These are phyloP conservation scores for Oryza glaberrima DNA, from an alignment of 176 grass and related monocot species.

Conservation along the genomic window DNA sequence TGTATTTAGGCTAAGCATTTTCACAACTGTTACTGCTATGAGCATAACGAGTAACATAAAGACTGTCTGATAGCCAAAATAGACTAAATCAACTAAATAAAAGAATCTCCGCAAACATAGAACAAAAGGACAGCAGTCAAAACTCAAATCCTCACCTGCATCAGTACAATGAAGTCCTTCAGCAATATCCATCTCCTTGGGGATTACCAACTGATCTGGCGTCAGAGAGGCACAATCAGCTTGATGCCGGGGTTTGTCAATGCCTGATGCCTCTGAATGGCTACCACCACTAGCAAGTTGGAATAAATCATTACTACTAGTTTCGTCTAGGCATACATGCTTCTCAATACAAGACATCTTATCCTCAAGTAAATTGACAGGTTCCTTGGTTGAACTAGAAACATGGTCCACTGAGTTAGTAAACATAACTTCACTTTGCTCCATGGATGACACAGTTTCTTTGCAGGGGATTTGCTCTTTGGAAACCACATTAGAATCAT, in stretches of 20 bases:
- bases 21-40: neutral
- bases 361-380: neutral
- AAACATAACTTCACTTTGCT: conserved; percentile 10
- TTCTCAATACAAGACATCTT: conserved; percentile 18
- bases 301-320: neutral
- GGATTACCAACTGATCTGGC: conserved; percentile 21
- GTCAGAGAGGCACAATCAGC: conserved; percentile 36
- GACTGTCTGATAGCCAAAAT: conserved; percentile 16
- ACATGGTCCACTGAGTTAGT: conserved; percentile 28
- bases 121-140: neutral
- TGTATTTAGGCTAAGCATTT: conserved; percentile 1
- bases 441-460: conserved; percentile 7
- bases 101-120: neutral
- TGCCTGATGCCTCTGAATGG: conserved; percentile 2
- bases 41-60: conserved; percentile 9
- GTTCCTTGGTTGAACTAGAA: conserved; percentile 16
- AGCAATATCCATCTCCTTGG: neutral
- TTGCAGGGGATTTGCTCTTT: neutral
- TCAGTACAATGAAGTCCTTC: neutral
- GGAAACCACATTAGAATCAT: neutral
- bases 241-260: conserved; percentile 28
- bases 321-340: neutral
- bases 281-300: conserved; percentile 13
- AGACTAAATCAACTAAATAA: neutral
- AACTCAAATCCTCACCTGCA: conserved; percentile 41